Conservation (phyloP, 2,329 filamentous ascomycete species). For the Ascosphaera pollenicola region DNA sequence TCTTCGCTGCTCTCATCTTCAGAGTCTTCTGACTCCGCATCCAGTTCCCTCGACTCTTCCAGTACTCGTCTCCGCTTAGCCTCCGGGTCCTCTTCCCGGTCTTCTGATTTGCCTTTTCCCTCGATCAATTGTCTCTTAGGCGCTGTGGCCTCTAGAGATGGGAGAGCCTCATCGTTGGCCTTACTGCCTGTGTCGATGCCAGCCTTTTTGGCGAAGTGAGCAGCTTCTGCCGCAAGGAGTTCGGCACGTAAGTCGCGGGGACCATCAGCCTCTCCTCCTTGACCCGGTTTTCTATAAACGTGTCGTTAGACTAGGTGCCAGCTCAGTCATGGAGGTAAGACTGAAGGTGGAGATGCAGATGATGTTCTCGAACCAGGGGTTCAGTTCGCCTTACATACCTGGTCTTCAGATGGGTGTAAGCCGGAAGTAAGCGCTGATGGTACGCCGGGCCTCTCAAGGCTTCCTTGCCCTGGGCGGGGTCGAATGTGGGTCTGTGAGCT, state of each 20-base stretch:
- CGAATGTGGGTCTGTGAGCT: constrained; percentile 77
- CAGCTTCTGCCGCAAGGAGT: constrained; percentile 69
- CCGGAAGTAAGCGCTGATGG: constrained; percentile 85
- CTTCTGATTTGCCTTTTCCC: constrained; percentile 17
- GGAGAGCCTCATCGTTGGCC: constrained; percentile 24
- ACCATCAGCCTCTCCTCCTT: constrained; percentile 61
- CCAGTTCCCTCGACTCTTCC: constrained; percentile 70
- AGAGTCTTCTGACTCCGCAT: constrained; percentile 52
- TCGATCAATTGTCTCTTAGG: constrained; percentile 45
- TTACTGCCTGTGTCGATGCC: constrained; percentile 25
- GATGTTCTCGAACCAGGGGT: background rate
- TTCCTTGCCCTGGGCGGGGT: constrained; percentile 89
- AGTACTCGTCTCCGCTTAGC: constrained; percentile 70
- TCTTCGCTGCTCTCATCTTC: constrained; percentile 37
- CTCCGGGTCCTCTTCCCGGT: constrained; percentile 45
- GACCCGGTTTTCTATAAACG: constrained; percentile 47
- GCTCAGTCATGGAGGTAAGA: no score
- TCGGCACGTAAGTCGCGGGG: constrained; percentile 71
- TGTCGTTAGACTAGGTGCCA: no score
- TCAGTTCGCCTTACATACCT: constrained; percentile 26
- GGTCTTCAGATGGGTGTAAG: constrained; percentile 81
- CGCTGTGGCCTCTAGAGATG: constrained; percentile 15
- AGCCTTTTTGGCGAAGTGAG: constrained; percentile 68
- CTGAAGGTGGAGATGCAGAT: no score
- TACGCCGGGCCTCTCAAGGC: constrained; percentile 82